These are phyloP conservation scores for Trichaptum fuscoviolaceum DNA, from an alignment of 768 basidiomycete genomes.

Conservation along the genomic window DNA sequence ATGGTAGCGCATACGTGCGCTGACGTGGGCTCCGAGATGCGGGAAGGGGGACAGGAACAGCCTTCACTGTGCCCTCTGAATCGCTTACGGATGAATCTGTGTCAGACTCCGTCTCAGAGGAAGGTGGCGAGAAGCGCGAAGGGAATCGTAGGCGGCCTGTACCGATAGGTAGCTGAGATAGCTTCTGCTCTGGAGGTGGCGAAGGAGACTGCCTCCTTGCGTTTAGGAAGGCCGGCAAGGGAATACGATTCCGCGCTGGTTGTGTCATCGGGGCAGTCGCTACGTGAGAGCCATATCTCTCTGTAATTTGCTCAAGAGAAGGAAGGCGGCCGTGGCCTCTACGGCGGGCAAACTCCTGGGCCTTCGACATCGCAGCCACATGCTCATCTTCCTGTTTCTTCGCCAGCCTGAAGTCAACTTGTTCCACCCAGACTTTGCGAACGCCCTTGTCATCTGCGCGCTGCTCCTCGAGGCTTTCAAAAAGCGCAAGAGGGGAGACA, in stretches of 20 bases:
- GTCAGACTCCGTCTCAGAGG: background rate
- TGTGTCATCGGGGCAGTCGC: slow-evolving; percentile 20
- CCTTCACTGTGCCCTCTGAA: slow-evolving; percentile 2
- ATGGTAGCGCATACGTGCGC: slow-evolving; percentile 17
- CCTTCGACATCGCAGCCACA: slow-evolving; percentile 16
- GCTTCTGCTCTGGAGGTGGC: slow-evolving; percentile 5
- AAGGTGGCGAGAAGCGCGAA: slow-evolving; percentile 13
- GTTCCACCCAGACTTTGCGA: slow-evolving; percentile 54
- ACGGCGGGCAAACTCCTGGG: slow-evolving; percentile 10
- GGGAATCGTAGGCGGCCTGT: slow-evolving; percentile 26
- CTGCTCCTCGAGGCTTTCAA: slow-evolving; percentile 38
- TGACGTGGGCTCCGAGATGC: background rate
- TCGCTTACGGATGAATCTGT: background rate
- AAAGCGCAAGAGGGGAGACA: slow-evolving; percentile 55
- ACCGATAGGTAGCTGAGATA: slow-evolving; percentile 14
- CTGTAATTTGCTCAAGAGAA: slow-evolving; percentile 73
- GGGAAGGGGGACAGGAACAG: background rate
- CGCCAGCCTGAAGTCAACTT: slow-evolving; percentile 54
- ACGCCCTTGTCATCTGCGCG: slow-evolving; percentile 27
- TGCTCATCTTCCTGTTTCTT: slow-evolving; percentile 15
- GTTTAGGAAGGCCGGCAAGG: slow-evolving; percentile 30
- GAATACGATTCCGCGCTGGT: slow-evolving; percentile 14
- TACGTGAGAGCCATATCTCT: slow-evolving; percentile 44
- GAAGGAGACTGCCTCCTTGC: background rate
- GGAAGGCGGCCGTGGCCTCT: slow-evolving; percentile 34